Evolutionary conservation across 306 rosid genomes (phyloP).

Genomic region (Malus asiatica): DNA sequence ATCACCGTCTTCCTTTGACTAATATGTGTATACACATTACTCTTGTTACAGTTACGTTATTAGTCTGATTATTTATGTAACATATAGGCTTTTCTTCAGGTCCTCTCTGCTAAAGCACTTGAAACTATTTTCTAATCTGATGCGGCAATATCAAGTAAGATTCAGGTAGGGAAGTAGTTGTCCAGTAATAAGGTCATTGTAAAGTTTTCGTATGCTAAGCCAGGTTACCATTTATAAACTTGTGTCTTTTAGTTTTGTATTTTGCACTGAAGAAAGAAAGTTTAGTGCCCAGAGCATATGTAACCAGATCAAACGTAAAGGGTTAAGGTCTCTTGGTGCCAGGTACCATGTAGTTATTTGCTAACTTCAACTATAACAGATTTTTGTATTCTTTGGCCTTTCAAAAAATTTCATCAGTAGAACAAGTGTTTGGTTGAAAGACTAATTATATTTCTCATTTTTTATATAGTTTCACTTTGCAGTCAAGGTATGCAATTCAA

Average conservation of each 20-base stretch:
- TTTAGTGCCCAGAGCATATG: background rate
- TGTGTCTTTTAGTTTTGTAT: background rate
- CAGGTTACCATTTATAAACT: background rate
- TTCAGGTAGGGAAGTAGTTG: background rate
- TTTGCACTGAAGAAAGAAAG: background rate
- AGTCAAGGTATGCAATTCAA: constrained; percentile 66
- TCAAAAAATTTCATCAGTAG: background rate
- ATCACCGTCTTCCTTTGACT: background rate
- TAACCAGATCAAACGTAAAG: too few species aligned
- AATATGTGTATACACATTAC: background rate
- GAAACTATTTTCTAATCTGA: background rate
- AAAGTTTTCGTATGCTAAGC: background rate
- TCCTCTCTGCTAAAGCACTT: background rate
- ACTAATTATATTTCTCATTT: background rate
- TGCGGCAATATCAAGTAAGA: background rate
- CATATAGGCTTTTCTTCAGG: background rate
- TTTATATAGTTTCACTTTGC: constrained; percentile 58
- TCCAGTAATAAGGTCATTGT: background rate
- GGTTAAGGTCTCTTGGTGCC: too few species aligned
- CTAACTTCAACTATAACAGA: too few species aligned
- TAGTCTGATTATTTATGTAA: background rate
- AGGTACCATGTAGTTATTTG: too few species aligned
- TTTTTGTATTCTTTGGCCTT: too few species aligned
- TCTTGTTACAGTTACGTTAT: background rate
- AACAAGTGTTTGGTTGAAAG: background rate